These are phyloP conservation scores for Raffaelea deltoideospora DNA, from an alignment of 2,329 filamentous ascomycete species.

Conservation along the genomic window DNA sequence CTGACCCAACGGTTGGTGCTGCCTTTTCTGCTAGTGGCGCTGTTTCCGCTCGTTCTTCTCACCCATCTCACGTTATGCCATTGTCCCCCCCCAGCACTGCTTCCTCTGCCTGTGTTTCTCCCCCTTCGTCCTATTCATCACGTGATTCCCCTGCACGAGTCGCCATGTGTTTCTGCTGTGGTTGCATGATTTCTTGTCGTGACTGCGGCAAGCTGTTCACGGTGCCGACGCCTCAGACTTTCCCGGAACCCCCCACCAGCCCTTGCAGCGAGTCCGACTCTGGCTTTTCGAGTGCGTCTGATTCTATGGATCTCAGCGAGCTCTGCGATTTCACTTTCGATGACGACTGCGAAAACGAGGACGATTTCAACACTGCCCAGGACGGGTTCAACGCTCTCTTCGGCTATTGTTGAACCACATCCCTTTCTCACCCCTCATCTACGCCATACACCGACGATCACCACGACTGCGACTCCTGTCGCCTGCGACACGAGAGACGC, in stretches of 20 bases:
- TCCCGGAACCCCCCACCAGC: no score
- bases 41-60: slow-evolving; percentile 1
- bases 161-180: slow-evolving; percentile 31
- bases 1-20: slow-evolving; percentile 92
- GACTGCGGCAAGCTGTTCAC: slow-evolving; percentile 19
- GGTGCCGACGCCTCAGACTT: no score
- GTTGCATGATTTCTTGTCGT: slow-evolving; percentile 25
- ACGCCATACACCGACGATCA: no score
- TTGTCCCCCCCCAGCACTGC: no score
- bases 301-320: not conserved
- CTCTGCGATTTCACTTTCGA: not conserved
- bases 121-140: slow-evolving; percentile 3
- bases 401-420: no score
- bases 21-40: slow-evolving; percentile 12
- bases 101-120: not conserved
- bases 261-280: no score
- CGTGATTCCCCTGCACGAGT: slow-evolving; percentile 11
- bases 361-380: slow-evolving; percentile 3
- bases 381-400: no score
- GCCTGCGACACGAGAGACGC: no score
- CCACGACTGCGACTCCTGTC: no score
- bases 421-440: no score
- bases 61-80: slow-evolving; percentile 3
- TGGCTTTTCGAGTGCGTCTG: no score
- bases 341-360: slow-evolving; percentile 4